Base-by-base conservation (phyloP, 768 basidiomycete genomes). In the Gyrodon lividus region DNA sequence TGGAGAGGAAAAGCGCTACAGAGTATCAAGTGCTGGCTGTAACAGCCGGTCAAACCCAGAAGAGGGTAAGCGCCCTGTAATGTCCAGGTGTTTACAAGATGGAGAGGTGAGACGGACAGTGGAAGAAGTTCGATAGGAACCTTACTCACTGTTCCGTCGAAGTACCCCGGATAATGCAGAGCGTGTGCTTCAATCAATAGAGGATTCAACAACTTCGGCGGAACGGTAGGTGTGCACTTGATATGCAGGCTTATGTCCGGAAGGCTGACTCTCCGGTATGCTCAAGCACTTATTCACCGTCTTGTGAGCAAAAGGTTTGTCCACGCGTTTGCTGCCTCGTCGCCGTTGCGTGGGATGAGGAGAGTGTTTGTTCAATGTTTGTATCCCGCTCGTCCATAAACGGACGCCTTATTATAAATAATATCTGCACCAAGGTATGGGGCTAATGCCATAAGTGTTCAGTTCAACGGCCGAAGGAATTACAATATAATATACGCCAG, bases 281-380 rank as follows among this genome's bases (percentile, higher is more conserved):
- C n/a, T 35, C 26, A 31, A 17, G 12, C 22, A 7, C 31, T 17
- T 10, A 8, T 10, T 31, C 17, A 17, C n/a, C 20, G 31, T 16
- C 13, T 16, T 6, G 33, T 34, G 19, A 5, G 14, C 34, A 31
- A 23, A 35, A 22, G 34, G 23, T 34, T 20, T 24, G 34, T 26
- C 12, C 22, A 37, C 14, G 23, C 34, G 45, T 46, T 24, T 35
- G 35, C 7, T n/a, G 17, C 35, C 22, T 46, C 35, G 46, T 46
- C 45, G 34, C 35, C 35, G 46, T 46, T 38, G 35, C n/a, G 35
- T 26, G 35, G 46, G 46, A 38, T 26, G 46, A 31, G 24, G 39
- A 42, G 19, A 17, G 20, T 41, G 28, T 49, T 49, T 41, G 19
- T 22, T 31, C 28, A n/a, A 31, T n/a, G 38, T 49, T 49, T 45